These are phyloP conservation scores for Magnusiomyces tetraspermus DNA, from an alignment of 1,139 yeast species.

Conservation along the genomic window DNA sequence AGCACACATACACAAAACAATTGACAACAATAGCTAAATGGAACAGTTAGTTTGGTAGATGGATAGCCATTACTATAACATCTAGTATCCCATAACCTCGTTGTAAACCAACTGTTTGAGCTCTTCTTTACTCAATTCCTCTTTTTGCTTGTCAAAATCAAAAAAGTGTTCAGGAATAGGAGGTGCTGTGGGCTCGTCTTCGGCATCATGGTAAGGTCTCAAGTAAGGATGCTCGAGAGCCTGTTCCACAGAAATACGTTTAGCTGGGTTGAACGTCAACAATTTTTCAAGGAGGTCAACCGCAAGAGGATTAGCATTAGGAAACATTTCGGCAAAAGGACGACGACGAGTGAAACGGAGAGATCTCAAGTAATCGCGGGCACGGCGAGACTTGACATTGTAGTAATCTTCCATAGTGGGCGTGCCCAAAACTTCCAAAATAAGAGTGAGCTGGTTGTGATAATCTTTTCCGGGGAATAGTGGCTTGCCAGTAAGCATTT, in stretches of 20 bases:
- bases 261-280: constrained; percentile 69
- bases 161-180: constrained; percentile 73
- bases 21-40: too few relatives aligned
- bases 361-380: constrained; percentile 73
- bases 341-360: constrained; percentile 56
- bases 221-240: constrained; percentile 81
- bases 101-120: constrained; percentile 61
- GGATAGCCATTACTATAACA: too few relatives aligned
- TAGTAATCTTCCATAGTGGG: constrained; percentile 76
- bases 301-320: constrained; percentile 55
- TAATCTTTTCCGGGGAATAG: constrained; percentile 92
- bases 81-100: constrained; percentile 38
- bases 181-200: constrained; percentile 70
- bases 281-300: constrained; percentile 67
- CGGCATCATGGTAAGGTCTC: constrained; percentile 66
- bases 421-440: constrained; percentile 84
- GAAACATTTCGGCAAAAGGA: constrained; percentile 47
- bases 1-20: too few relatives aligned
- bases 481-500: constrained; percentile 79
- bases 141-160: constrained; percentile 70
- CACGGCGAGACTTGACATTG: constrained; percentile 72
- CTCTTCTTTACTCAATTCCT: constrained; percentile 58
- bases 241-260: constrained; percentile 68
- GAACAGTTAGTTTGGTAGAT: too few relatives aligned
- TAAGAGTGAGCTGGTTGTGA: constrained; percentile 77